These are phyloP conservation scores for Candida taoyuanica DNA, from an alignment of 805 yeast species.

Conservation along the genomic window DNA sequence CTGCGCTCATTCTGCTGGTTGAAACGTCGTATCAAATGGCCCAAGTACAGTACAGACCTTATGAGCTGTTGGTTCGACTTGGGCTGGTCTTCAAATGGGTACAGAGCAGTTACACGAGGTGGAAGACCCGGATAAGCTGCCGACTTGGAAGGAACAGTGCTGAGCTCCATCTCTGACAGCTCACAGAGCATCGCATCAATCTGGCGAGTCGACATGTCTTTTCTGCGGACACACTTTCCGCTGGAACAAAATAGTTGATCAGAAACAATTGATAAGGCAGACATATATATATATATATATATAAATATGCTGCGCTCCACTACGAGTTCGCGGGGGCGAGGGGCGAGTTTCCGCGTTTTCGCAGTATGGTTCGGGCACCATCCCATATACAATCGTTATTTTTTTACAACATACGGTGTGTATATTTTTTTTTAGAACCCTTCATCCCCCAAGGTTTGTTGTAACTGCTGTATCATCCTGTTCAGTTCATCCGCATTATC, in stretches of 20 bases:
- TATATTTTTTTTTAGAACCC: slow-evolving; percentile 1
- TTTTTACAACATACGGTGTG: too few relatives aligned
- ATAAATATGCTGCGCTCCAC: too few relatives aligned
- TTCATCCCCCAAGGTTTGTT: slow-evolving; percentile 6
- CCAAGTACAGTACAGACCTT: slow-evolving; percentile 15
- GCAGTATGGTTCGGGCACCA: too few relatives aligned
- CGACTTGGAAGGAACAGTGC: too few relatives aligned
- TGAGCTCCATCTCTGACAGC: slow-evolving; percentile 3
- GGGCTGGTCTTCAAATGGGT: neutral
- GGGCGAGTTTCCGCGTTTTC: too few relatives aligned
- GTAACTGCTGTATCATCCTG: slow-evolving; percentile 2
- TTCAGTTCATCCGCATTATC: slow-evolving; percentile 38
- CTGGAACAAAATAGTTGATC: too few relatives aligned
- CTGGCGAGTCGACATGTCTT: slow-evolving; percentile 1
- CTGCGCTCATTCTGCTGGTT: slow-evolving; percentile 1
- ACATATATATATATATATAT: too few relatives aligned
- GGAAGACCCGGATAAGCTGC: too few relatives aligned
- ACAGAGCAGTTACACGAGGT: neutral
- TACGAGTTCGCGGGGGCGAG: neutral
- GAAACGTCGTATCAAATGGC: slow-evolving; percentile 8
- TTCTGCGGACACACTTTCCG: neutral
- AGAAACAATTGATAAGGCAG: too few relatives aligned
- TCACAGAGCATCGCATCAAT: slow-evolving; percentile 8
- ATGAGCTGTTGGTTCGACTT: slow-evolving; percentile 14
- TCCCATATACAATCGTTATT: too few relatives aligned